A percentile compares a stretch with the other conserved stretches of the same genome.
phyloP scores from a whole-genome alignment of 2,329 filamentous ascomycete species.

The Metarhizium rileyi region DNA sequence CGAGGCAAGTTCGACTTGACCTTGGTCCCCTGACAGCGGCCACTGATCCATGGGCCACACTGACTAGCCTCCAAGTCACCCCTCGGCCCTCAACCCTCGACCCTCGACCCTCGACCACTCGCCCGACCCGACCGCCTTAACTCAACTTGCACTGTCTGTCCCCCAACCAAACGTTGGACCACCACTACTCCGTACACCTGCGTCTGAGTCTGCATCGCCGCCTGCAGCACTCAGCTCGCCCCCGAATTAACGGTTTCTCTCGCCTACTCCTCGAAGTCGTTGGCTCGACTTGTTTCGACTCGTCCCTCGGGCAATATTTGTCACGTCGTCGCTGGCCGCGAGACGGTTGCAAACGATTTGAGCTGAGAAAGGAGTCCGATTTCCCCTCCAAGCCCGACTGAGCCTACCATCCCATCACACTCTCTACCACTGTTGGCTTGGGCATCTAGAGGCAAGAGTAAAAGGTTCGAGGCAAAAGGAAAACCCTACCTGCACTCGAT shows the following conservation, averaged over 20 bases:
- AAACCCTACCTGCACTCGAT: neutral
- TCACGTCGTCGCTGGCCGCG: slow-evolving; percentile 3
- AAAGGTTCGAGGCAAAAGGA: neutral
- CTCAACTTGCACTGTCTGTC: slow-evolving; percentile 5
- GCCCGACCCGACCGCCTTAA: slow-evolving; percentile 3
- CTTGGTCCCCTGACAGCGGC: no score
- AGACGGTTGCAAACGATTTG: neutral
- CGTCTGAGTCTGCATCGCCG: slow-evolving; percentile 5
- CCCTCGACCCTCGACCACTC: neutral
- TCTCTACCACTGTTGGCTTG: neutral
- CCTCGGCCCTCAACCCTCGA: no score
- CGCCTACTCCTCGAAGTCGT: neutral
- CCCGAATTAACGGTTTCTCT: neutral
- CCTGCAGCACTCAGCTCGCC: slow-evolving; percentile 7
- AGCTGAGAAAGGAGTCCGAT: neutral
- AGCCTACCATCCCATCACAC: neutral
- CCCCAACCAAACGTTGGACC: neutral
- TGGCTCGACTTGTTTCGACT: neutral
- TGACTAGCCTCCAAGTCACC: no score
- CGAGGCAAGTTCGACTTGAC: no score
- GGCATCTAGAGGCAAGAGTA: neutral
- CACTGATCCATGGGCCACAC: no score
- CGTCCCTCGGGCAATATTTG: neutral
- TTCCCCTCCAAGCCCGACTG: neutral
- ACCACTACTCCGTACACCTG: neutral